Evolutionary conservation across 371 early-diverging fungal genomes (phyloP), one percentile per base, ranked within the genome.

Genomic region (Circinella umbellata): DNA sequence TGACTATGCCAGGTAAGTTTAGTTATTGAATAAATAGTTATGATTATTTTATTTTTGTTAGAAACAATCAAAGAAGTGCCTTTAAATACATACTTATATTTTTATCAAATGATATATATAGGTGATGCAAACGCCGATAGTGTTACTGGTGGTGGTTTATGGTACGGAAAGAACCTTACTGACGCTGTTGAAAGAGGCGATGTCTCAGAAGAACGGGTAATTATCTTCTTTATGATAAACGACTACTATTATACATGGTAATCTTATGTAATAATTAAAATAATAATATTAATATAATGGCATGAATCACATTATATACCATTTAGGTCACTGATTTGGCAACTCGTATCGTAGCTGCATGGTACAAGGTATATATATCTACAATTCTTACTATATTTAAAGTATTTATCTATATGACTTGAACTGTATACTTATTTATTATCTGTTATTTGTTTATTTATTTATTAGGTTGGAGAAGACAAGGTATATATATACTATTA

Each of bases 331-430:
- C 59, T 0, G 90, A 90, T 61, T 86, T 88, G 86, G 89, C 81
- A 39, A 80, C 67, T 20, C 83, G 90, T 57, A 83, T 89, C 66
- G 76, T 88, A 13, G 83, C 88, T 48, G 69, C 89, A 13, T 83
- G 82, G 78, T 87, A 84, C 69, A 82, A 82, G 71, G 66, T 83
- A 76, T 54, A 64, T 18, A 34, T 34, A 8, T 3, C 15, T 3
- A 27, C 8, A 54, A 57, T 10, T 42, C 6, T 42, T 42, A 42
- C 11, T 42, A 42, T 1, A 42, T 42, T 42, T 2, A 2, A 27
- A 27, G 27, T 27, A 27, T 27, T 27, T 27, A 27, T 27, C 27
- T 27, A 27, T 27, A 27, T 27, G 27, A 27, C 27, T 27, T 27
- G 27, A 27, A 27, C 27, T 27, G 27, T 27, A 27, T 27, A 27